phyloP scores from a whole-genome alignment of 352 stramenopile species.

The Pythium periplocum region DNA sequence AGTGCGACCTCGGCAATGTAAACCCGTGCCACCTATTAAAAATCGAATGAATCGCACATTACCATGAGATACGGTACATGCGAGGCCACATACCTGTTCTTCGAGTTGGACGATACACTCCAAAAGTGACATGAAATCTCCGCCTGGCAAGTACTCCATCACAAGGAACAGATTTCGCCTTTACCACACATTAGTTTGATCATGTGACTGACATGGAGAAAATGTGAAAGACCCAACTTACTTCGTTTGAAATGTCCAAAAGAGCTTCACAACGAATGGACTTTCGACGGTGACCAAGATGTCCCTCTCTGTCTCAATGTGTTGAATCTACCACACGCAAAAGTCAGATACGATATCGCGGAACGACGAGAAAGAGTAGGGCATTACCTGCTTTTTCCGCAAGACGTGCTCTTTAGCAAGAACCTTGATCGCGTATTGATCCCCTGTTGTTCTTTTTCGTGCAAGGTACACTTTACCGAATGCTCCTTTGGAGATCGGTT shows the following conservation, averaged over 20 bases:
- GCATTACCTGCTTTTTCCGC: conserved; percentile 83
- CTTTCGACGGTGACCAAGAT: conserved; percentile 84
- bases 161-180: conserved; percentile 85
- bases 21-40: conserved; percentile 60
- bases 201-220: background rate
- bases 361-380: background rate
- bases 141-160: conserved; percentile 89
- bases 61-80: conserved; percentile 4
- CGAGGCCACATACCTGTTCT: conserved; percentile 46
- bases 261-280: conserved; percentile 89
- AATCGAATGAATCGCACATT: background rate
- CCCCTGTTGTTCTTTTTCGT: conserved; percentile 80
- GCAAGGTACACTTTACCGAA: conserved; percentile 89
- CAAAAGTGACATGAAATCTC: conserved; percentile 88
- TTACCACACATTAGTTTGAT: background rate
- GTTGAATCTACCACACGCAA: conserved; percentile 39
- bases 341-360: background rate
- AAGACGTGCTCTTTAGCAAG: conserved; percentile 85
- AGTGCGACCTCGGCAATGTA: conserved; percentile 88
- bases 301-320: conserved; percentile 87
- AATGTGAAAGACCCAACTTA: conserved; percentile 23
- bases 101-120: conserved; percentile 86
- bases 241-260: conserved; percentile 89
- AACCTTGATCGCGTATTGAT: conserved; percentile 90
- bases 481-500: conserved; percentile 86